Conservation (phyloP, 2,329 filamentous ascomycete species). For the Immersiporthe knoxdaviesiana region DNA sequence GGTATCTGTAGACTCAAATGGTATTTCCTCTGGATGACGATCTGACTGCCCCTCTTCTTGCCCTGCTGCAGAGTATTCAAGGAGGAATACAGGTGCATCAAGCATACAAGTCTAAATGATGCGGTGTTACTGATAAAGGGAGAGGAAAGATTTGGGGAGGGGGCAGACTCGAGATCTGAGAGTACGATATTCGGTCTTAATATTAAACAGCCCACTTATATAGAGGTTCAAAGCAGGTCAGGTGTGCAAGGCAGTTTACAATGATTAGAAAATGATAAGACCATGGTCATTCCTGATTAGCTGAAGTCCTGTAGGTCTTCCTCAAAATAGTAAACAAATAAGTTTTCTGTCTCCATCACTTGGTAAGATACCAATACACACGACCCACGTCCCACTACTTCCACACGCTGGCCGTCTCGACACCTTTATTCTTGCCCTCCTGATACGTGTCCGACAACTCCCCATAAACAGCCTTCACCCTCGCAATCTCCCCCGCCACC, state of each 20-base stretch:
- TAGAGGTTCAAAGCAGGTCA: no score
- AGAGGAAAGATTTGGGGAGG: no score
- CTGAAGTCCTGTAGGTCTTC: no score
- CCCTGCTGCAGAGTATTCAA: background rate
- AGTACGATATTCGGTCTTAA: no score
- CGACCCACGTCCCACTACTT: slow-evolving; percentile 37
- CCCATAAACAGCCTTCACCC: slow-evolving; percentile 54
- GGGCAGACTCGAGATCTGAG: no score
- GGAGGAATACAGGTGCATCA: background rate
- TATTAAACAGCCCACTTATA: no score
- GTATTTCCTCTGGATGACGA: background rate
- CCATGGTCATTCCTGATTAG: no score
- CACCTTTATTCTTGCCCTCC: slow-evolving; percentile 47
- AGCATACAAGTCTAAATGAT: background rate
- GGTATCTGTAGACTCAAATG: background rate
- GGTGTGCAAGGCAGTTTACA: no score
- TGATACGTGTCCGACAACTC: slow-evolving; percentile 53
- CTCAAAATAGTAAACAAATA: no score
- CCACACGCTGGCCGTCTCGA: slow-evolving; percentile 53
- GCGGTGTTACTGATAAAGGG: no score
- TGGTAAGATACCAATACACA: no score
- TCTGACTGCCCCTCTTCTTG: background rate
- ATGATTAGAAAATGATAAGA: background rate
- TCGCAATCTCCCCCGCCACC: slow-evolving; percentile 46
- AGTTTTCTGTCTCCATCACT: no score